Percentiles rank a stretch among this genome's conserved stretches.
Conservation (phyloP, 371 early-diverging fungal genomes). For the Mortierella sp. region DNA sequence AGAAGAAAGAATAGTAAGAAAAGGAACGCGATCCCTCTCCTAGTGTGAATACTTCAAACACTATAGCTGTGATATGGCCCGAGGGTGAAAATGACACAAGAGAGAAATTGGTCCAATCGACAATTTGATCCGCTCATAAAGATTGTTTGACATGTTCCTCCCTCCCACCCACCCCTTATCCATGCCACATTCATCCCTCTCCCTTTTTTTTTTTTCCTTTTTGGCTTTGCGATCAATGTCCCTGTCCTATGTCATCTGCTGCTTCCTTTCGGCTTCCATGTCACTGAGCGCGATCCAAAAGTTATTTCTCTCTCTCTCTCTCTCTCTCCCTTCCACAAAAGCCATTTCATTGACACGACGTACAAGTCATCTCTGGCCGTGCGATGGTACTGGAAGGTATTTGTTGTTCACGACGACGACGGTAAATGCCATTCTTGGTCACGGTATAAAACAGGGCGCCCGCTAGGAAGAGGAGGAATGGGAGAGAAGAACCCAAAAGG, state of each 20-base stretch:
- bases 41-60: no score
- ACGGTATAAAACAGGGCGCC: constrained; percentile 26
- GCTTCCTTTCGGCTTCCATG: no score
- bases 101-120: no score
- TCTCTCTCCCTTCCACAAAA: no score
- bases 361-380: constrained; percentile 40
- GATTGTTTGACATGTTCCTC: no score
- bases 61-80: no score
- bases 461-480: constrained; percentile 7
- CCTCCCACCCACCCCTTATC: no score
- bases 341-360: not conserved
- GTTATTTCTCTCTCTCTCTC: not conserved
- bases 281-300: no score
- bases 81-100: no score
- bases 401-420: constrained; percentile 36
- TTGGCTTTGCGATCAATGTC: not conserved
- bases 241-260: not conserved
- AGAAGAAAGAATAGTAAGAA: not conserved
- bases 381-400: constrained; percentile 31
- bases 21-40: no score
- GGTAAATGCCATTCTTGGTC: constrained; percentile 39
- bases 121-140: no score
- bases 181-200: not conserved
- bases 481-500: no score
- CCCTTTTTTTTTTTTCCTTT: not conserved